phyloP scores from a whole-genome alignment of 2,329 filamentous ascomycete genomes.

The Aspergillus floridensis region DNA sequence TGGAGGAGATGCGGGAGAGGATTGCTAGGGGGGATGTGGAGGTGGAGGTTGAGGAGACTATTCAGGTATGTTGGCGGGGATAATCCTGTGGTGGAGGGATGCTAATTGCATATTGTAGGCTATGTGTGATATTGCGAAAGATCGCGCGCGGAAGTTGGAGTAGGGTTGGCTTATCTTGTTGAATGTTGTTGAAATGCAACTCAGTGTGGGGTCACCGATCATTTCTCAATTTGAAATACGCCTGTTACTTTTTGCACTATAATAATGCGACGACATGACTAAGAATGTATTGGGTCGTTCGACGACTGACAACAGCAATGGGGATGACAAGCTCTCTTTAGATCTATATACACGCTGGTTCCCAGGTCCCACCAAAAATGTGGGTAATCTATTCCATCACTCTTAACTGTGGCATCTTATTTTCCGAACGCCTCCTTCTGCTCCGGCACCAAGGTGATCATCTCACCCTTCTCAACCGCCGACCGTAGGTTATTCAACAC shows the following conservation, averaged over 20 bases:
- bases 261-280: too few species aligned
- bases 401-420: conserved; percentile 7
- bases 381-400: background rate
- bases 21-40: conserved; percentile 66
- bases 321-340: too few species aligned
- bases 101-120: conserved; percentile 55
- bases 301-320: too few species aligned
- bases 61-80: background rate
- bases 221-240: too few species aligned
- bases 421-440: conserved; percentile 46
- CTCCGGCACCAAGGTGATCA: conserved; percentile 61
- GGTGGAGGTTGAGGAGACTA: background rate
- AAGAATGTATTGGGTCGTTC: too few species aligned
- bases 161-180: background rate
- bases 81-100: background rate
- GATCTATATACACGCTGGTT: background rate
- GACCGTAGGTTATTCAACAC: conserved; percentile 58
- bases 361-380: background rate
- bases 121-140: conserved; percentile 85
- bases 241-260: too few species aligned
- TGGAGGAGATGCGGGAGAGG: conserved; percentile 74
- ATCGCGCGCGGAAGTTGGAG: conserved; percentile 67
- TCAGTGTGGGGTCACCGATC: too few species aligned
- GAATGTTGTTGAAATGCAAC: too few species aligned
- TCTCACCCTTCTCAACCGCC: conserved; percentile 55